Percentiles rank a stretch among this genome's conserved stretches.
Conservation (phyloP, 805 yeast species). For the Myxozyma mucilagina region DNA sequence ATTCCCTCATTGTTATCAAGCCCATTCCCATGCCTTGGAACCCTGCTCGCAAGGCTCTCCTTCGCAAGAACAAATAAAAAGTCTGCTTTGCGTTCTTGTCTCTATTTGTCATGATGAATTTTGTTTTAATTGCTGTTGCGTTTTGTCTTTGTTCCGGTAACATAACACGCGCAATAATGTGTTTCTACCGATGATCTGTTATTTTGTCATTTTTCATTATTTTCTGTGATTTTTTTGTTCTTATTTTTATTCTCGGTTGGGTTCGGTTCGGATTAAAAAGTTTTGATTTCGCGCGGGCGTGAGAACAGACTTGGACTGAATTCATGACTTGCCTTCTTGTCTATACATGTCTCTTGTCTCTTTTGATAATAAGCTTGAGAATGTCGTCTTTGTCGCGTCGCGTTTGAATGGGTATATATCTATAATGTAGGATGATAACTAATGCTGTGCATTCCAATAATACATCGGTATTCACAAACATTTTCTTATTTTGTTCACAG, state of each 20-base stretch:
- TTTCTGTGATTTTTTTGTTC: neutral
- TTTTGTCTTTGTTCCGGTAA: no score
- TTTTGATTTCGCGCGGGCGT: slow-evolving; percentile 4
- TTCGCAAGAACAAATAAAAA: slow-evolving; percentile 2
- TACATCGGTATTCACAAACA: no score
- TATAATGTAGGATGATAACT: no score
- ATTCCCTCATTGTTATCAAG: slow-evolving; percentile 36
- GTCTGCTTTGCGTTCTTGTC: no score
- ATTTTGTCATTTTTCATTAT: neutral
- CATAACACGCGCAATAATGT: no score
- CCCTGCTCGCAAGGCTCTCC: neutral
- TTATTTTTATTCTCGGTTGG: neutral
- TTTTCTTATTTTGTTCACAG: no score
- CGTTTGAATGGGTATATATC: no score
- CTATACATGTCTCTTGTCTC: neutral
- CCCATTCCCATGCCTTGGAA: slow-evolving; percentile 32
- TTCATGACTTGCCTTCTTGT: neutral
- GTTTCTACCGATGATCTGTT: no score
- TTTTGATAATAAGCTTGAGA: neutral
- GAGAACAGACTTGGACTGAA: neutral
- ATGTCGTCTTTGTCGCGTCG: no score
- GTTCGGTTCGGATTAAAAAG: neutral
- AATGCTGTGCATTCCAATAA: no score
- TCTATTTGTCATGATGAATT: no score
- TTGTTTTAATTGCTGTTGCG: no score